Percentiles rank a stretch among this genome's conserved stretches.
phyloP scores from a whole-genome alignment of 2,329 filamentous ascomycete genomes.

The Ilyonectria sp. region DNA sequence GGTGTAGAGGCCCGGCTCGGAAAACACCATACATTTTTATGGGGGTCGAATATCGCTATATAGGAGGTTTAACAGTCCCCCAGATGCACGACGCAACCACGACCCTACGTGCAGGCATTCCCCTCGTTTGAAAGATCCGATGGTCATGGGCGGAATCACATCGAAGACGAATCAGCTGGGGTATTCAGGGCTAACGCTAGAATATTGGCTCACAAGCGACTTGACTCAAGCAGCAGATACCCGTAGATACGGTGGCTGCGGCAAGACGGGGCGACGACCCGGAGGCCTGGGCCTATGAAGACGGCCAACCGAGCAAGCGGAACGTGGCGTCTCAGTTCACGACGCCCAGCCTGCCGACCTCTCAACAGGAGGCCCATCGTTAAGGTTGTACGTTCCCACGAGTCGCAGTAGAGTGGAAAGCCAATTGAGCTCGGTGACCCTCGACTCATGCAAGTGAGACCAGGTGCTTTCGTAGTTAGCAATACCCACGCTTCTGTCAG shows the following conservation, averaged over 20 bases:
- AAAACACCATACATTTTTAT: conserved; percentile 34
- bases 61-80: neutral
- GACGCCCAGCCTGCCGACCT: neutral
- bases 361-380: neutral
- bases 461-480: too few species aligned
- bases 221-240: neutral
- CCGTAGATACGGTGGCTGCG: neutral
- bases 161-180: neutral
- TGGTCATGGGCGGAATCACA: conserved; percentile 2
- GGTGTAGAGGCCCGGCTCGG: conserved; percentile 40
- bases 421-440: neutral
- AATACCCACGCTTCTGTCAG: too few species aligned
- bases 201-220: too few species aligned
- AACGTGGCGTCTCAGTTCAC: neutral
- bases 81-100: conserved; percentile 7
- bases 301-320: neutral
- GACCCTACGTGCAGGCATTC: conserved; percentile 10
- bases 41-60: conserved; percentile 15
- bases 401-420: neutral
- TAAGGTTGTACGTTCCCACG: neutral
- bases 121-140: neutral
- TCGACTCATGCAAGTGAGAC: too few species aligned
- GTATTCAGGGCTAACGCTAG: neutral
- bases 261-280: conserved; percentile 23
- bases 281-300: neutral